Percentiles rank a stretch among this genome's conserved stretches.
phyloP scores from a whole-genome alignment of 164 flowering plant species.

The Vitis riparia region DNA sequence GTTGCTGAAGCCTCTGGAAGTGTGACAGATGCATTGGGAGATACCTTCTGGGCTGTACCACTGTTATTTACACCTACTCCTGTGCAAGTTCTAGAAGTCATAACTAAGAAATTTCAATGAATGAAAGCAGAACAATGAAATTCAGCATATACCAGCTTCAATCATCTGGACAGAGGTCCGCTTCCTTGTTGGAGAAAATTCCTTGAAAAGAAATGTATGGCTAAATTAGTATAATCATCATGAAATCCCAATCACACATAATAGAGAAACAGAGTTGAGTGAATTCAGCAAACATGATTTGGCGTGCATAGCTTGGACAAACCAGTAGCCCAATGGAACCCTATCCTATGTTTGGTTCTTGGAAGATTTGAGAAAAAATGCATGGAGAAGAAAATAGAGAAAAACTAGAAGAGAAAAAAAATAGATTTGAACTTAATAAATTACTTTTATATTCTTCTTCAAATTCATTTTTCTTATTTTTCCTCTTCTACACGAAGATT shows the following conservation, averaged over 20 bases:
- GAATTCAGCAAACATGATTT: no score
- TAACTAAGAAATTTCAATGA: background rate
- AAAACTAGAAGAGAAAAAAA: no score
- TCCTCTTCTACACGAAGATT: no score
- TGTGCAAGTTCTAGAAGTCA: background rate
- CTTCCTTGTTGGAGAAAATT: constrained; percentile 4
- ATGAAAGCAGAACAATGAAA: background rate
- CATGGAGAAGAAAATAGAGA: no score
- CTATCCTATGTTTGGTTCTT: background rate
- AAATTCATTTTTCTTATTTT: no score
- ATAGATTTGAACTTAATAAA: no score
- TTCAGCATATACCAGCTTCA: constrained; percentile 8
- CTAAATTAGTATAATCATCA: background rate
- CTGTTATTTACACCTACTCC: background rate
- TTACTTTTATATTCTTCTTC: no score
- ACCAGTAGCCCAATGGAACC: no score
- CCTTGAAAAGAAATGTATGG: background rate
- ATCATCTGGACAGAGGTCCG: background rate
- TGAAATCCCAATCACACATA: background rate
- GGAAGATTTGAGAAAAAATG: background rate
- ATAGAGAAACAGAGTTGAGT: background rate
- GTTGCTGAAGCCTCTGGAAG: background rate
- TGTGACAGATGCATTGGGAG: background rate
- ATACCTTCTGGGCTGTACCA: background rate
- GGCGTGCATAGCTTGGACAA: no score